Base-by-base conservation (phyloP, 768 basidiomycete species). In the Boletus vermiculosoides region DNA sequence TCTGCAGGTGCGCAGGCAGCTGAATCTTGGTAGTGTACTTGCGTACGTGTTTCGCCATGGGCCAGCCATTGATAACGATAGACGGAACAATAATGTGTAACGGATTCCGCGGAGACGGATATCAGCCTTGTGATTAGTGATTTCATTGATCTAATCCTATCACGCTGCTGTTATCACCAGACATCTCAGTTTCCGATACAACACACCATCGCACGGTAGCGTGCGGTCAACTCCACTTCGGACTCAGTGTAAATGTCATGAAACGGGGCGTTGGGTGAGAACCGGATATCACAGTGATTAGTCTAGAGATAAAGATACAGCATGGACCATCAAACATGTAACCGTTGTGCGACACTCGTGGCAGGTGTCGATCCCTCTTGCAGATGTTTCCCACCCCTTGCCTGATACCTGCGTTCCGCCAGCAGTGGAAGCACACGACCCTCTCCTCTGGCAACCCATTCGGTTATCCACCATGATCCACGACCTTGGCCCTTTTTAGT, bases 401-500 rank as follows among this genome's bases (percentile, higher is more conserved):
- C 55, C 20, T 42, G 59, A 39, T 22, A 42, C 44, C 65, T 62
- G 45, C 66, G 66, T 28, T 62, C 58, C 2, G 22, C 41, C 40
- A 69, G 33, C 4, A 55, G 40, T 15, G 65, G 62, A n/a, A 69
- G 55, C 56, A 49, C 44, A 11, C 60, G 65, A 42, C 60, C 66
- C 30, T 68, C 62, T 22, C 66, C 65, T 18, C 11, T 20, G 11
- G 67, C 68, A 20, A 68, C 45, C 66, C 66, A 68, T 22, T 68
- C 67, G 1, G 65, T 64, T 50, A 68, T 60, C 67, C 67, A 69
- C 65, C 44, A 67, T 9, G 62, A 55, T 23, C 65, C 66, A 20
- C 67, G 63, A n/a, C 68, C 71, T 47, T 69, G 61, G 20, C 65
- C 67, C 39, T 45, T 63, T 54, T 75, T 68, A 3, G 63, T 68